Evolutionary conservation across 495 filamentous ascomycete genomes (phyloP), one percentile per base, ranked within the genome.

Genomic region (Penicillium mononematosum): DNA sequence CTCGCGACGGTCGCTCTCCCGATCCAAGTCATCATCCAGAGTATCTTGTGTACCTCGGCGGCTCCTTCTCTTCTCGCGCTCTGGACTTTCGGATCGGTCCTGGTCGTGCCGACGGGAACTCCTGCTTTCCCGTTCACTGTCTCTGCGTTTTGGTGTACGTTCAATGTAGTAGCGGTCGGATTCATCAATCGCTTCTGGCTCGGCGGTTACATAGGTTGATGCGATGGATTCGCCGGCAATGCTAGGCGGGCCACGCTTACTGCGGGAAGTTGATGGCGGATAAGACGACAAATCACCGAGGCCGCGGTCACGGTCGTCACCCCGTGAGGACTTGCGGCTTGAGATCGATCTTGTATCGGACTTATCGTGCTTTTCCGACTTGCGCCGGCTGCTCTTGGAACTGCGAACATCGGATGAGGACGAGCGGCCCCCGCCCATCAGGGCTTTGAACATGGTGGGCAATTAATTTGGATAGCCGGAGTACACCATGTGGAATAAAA

Each of bases 151-250:
- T 27, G 66, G 73, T 22, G 60, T 57, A 10, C 69, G 69, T 53
- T 78, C 71, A 58, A 65, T 58, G 47, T 66, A 49, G 34, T 65
- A 63, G 25, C 61, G 67, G 41, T 74, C 58, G 44, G 69, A 45
- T 41, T 70, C 60, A 27, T 65, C 66, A 22, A 66, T 57, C 16
- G 61, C 31, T 36, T 73, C 67, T 17, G 75, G 72, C n/a, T 76
- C 73, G 29, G 81, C 80, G 39, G 81, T 83, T 53, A 81, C 74
- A 67, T 81, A 83, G 56, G 75, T 76, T 42, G 81, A 82, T 43
- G 77, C 81, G 41, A 80, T 69, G 0, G 79, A 81, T 27, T 78
- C 72, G 44, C 70, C 71, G 19, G 79, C 72, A 24, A 68, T 62
- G 46, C 77, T 81, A 25, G 66, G 17, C 2, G 72, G 57, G 41